Conservation (phyloP, 305 asterid species). For the Withania somnifera region DNA sequence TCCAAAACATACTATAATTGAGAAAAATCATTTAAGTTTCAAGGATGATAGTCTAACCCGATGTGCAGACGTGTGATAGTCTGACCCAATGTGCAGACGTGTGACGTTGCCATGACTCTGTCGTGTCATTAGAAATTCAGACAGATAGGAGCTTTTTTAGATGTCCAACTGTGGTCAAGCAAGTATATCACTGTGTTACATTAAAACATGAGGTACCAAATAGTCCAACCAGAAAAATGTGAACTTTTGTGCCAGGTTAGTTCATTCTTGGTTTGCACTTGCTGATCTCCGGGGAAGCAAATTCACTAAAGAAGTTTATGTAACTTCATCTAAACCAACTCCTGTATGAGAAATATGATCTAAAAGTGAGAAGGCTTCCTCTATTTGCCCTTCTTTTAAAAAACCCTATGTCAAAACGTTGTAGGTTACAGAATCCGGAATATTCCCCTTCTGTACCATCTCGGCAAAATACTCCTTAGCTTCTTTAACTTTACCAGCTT, state of each 20-base stretch:
- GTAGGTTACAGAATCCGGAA: conserved; percentile 65
- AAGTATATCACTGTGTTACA: neutral
- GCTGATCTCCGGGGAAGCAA: conserved; percentile 33
- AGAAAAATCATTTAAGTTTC: neutral
- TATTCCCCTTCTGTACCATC: conserved; percentile 53
- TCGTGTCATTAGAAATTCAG: neutral
- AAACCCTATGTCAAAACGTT: conserved; percentile 43
- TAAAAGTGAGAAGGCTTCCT: conserved; percentile 46
- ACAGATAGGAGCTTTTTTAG: neutral
- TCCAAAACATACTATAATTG: neutral
- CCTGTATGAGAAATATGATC: conserved; percentile 47
- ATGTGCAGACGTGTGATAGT: too few relatives aligned
- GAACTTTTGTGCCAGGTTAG: neutral
- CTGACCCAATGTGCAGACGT: neutral
- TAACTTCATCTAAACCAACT: conserved; percentile 49
- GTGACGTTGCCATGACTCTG: neutral
- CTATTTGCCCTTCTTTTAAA: conserved; percentile 49
- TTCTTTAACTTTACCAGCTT: conserved; percentile 42
- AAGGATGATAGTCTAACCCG: neutral
- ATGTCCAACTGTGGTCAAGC: neutral
- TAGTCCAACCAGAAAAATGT: neutral
- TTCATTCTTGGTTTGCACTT: conserved; percentile 28
- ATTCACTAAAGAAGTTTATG: conserved; percentile 54
- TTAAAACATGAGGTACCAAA: neutral
- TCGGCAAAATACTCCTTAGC: conserved; percentile 47